Percentiles rank a stretch among this genome's conserved stretches.
These are phyloP conservation scores for Saccharum spontaneum DNA, from an alignment of 176 grass and related monocot species.

Conservation along the genomic window DNA sequence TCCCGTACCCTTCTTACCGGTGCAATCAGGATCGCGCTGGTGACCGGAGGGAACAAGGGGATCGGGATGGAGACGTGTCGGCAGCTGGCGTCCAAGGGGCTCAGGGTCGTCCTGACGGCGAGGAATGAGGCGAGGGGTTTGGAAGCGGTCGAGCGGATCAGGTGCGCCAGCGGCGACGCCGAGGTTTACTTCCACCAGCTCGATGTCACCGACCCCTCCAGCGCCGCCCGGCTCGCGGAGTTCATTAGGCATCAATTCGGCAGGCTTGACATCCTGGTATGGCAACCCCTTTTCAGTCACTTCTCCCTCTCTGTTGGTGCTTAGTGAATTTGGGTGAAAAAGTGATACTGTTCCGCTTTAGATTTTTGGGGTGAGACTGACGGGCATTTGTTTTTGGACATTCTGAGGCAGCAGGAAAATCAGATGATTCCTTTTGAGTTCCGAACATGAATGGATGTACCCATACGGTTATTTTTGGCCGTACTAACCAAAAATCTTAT, in stretches of 20 bases:
- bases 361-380: background rate
- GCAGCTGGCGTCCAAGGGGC: slow-evolving; percentile 49
- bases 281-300: background rate
- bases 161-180: background rate
- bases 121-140: slow-evolving; percentile 62
- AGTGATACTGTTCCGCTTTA: too few relatives aligned
- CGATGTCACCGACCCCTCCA: slow-evolving; percentile 56
- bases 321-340: too few relatives aligned
- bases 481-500: background rate
- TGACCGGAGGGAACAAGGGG: slow-evolving; percentile 75
- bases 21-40: slow-evolving; percentile 51
- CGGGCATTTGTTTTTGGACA: background rate
- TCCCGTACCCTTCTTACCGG: background rate
- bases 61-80: slow-evolving; percentile 73
- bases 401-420: background rate
- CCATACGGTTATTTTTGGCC: background rate
- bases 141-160: slow-evolving; percentile 46
- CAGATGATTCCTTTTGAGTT: background rate
- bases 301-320: too few relatives aligned
- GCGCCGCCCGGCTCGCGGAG: slow-evolving; percentile 43
- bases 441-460: background rate
- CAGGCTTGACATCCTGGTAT: slow-evolving; percentile 71
- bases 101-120: slow-evolving; percentile 65
- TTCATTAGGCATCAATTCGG: slow-evolving; percentile 58
- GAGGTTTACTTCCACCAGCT: slow-evolving; percentile 71